Percentiles rank a stretch among this genome's conserved stretches.
Evolutionary conservation across 148 eudicot genomes (phyloP).

Genomic region (Rheum nobile): DNA sequence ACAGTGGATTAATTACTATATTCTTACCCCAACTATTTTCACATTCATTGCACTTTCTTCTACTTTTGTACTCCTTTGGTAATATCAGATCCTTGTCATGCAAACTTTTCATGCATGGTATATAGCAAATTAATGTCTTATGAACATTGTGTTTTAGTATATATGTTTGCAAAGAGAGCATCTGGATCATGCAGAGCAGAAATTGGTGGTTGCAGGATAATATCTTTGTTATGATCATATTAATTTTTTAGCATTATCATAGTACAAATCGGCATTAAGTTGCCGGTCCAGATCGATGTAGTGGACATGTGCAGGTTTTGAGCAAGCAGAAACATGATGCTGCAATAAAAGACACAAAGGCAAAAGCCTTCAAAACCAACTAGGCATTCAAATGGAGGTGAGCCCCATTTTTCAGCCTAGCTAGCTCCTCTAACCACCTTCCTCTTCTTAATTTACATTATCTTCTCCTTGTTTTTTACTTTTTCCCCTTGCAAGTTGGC

Average conservation of each 20-base stretch:
- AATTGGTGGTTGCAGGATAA: neutral
- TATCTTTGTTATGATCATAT: neutral
- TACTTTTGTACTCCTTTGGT: neutral
- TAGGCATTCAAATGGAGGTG: conserved; percentile 16
- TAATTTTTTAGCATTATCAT: neutral
- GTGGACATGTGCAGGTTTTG: conserved; percentile 35
- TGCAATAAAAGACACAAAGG: conserved; percentile 1
- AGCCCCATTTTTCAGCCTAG: neutral
- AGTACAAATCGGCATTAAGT: conserved; percentile 1
- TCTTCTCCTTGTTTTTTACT: conserved; percentile 9
- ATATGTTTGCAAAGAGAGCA: neutral
- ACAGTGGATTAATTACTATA: neutral
- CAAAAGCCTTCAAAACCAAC: neutral
- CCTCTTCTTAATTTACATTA: conserved; percentile 21
- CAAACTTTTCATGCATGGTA: neutral
- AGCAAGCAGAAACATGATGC: conserved; percentile 15
- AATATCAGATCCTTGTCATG: too few relatives aligned
- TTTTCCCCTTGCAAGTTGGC: conserved; percentile 14
- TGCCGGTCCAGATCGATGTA: conserved; percentile 10
- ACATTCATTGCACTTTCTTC: neutral
- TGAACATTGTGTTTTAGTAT: too few relatives aligned
- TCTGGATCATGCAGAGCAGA: neutral
- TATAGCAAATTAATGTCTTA: neutral
- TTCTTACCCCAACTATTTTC: neutral
- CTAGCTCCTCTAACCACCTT: conserved; percentile 7